Base-by-base conservation (phyloP, 2,329 filamentous ascomycete genomes). In the Penicillium sp. region DNA sequence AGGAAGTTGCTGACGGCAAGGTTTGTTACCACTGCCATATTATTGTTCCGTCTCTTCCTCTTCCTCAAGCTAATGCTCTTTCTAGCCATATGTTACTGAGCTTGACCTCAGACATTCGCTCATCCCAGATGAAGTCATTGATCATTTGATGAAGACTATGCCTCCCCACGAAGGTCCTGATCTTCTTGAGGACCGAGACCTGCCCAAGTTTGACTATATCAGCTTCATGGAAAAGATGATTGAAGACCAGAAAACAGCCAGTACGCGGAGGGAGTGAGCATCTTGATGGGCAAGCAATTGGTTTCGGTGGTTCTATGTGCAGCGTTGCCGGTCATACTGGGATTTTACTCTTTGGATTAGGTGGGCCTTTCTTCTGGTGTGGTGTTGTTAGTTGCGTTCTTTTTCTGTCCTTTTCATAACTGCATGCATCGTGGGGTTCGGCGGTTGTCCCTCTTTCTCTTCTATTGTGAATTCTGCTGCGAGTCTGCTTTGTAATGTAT, bases 1-100 rank as follows among this genome's bases (percentile, higher is more conserved):
- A 89, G 59, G 95, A 99, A 78, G 95, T 99, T 48, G 95, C 95
- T 17, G 95, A 99, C 79, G 95, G 95, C 66, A 99, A 99, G 81
- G 84, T 85, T 75, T 67, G 81, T 65, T 52, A 58, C 22, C 20
- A 47, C 22, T 55, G 8, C 22, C 14, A 34, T 37, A 22, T 41
- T 28, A 11, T 34, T 12, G 12, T 31, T 22, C 43, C 39, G 38
- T 41, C 14, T 31, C 50, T 55, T 22, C 41, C 20, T 35, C 37
- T 31, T 34, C 28, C 15, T n/a, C 34, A 7, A 38, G 49, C 51
- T 66, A 17, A 65, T 60, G 14, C 43, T 8, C 58, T 42, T 58
- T 54, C 49, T 60, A 86, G 83, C 93, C 94, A 11, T 99, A 99
- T 75, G 95, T 99, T 42, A 99, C 95, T 5, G 95, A 99, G 79